These are phyloP conservation scores for Rhododendron ovatum DNA, from an alignment of 148 eudicot species.

Conservation along the genomic window DNA sequence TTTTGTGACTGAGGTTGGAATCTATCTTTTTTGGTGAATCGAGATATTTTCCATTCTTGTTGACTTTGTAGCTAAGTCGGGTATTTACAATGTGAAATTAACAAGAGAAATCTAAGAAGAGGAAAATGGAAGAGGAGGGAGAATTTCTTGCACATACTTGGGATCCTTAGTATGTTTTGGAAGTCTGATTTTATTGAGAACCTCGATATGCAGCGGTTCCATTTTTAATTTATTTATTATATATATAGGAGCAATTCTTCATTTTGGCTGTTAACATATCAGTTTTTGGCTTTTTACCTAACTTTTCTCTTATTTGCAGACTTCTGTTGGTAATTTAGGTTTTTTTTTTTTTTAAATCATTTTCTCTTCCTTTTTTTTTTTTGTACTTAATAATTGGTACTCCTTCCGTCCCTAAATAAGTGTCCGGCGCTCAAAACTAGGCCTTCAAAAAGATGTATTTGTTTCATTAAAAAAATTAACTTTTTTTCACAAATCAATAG, in stretches of 20 bases:
- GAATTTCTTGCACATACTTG: background rate
- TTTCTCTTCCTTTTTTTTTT: background rate
- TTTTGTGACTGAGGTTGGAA: background rate
- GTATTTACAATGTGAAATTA: background rate
- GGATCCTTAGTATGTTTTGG: background rate
- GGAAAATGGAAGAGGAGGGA: background rate
- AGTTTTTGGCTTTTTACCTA: background rate
- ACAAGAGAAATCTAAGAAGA: background rate
- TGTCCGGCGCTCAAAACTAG: too few relatives aligned
- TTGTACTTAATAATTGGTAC: background rate
- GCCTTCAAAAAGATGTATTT: too few relatives aligned
- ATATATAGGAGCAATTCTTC: too few relatives aligned
- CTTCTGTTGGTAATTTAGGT: background rate
- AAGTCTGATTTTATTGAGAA: constrained; percentile 5
- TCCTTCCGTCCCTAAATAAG: too few relatives aligned
- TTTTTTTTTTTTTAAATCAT: background rate
- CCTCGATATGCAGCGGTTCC: background rate
- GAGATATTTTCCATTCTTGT: background rate
- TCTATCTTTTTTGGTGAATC: background rate
- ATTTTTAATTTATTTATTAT: too few relatives aligned
- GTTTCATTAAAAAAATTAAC: too few relatives aligned
- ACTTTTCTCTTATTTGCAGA: background rate
- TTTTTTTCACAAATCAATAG: too few relatives aligned
- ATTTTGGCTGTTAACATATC: too few relatives aligned
- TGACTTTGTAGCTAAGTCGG: background rate